Conservation (phyloP, 192 early-diverging fungal genomes). For the Mortierella alpina region DNA sequence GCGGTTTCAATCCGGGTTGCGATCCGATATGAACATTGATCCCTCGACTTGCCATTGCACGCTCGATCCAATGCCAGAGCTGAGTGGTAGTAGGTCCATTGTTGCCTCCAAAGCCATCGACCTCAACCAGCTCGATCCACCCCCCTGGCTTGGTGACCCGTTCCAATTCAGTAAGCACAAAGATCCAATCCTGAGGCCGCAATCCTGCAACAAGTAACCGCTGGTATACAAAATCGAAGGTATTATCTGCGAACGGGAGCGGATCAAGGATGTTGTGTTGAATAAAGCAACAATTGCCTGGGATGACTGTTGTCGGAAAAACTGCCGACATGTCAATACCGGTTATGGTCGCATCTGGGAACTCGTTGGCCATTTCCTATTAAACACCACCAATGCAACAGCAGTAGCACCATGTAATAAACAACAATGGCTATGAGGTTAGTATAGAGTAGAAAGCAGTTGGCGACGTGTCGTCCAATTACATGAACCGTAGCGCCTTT, state of each 20-base stretch:
- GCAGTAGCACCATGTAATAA: too few relatives aligned
- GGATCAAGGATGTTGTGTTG: conserved; percentile 30
- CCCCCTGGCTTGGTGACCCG: conserved; percentile 44
- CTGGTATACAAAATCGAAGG: conserved; percentile 53
- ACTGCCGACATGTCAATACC: conserved; percentile 59
- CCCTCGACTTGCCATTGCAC: conserved; percentile 13
- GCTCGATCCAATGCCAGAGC: conserved; percentile 32
- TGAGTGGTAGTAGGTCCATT: conserved; percentile 29
- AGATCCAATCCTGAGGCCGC: conserved; percentile 29
- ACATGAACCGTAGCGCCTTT: not conserved
- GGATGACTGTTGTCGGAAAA: conserved; percentile 47
- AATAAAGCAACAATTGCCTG: conserved; percentile 40
- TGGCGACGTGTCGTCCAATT: too few relatives aligned
- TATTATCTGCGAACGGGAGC: conserved; percentile 51
- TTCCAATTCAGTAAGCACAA: conserved; percentile 30
- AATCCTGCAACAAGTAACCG: conserved; percentile 31
- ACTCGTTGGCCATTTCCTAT: conserved; percentile 61
- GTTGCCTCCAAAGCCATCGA: conserved; percentile 33
- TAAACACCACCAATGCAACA: not conserved
- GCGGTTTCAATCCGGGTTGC: not conserved
- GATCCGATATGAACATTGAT: conserved; percentile 2
- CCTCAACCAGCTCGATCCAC: conserved; percentile 49
- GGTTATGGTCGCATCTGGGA: conserved; percentile 51
- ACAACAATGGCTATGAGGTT: too few relatives aligned
- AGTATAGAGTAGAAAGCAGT: too few relatives aligned